Evolutionary conservation across 768 basidiomycete genomes (phyloP), one percentile per base, ranked within the genome.

Genomic region (Phlebiopsis flavidoalba): DNA sequence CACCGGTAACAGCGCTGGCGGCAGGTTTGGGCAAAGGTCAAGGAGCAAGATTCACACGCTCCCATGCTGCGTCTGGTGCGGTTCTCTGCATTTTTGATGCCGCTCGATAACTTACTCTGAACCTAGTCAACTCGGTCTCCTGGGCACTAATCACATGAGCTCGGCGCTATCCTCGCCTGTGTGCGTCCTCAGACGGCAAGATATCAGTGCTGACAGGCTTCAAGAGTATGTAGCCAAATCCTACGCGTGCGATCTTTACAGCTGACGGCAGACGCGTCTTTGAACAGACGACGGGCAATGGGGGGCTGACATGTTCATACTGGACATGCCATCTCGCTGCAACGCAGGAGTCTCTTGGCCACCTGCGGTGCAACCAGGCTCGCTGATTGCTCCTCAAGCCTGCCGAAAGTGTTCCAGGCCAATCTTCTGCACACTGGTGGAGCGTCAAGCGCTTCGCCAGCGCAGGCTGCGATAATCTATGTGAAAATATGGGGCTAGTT

Each of bases 121-220:
- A 19, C 52, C 26, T 31, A 96, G 96, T 98, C 53, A 99, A 99
- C 76, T 95, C 95, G 0, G 89, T 98, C 21, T 93, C 93, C 0
- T 99, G 97, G 97, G 96, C 96, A n/a, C 95, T n/a, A n/a, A n/a
- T n/a, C 97, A 1, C 95, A 97, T 67, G 96, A 98, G 71, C 84
- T 98, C 14, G 97, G 96, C 36, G 93, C 97, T 0, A 95, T 98
- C 63, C 81, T 98, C 45, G 96, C 94, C 4, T 99, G 97, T 99
- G 97, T 70, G 96, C 96, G 1, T 95, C 93, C 21, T 96, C 93
- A 0, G 97, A 99, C 73, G 95, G 96, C 64, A 96, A 95, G 72
- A 83, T 99, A 46, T 98, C 96, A 8, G 95, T 99, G 40, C 79
- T 99, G 58, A 91, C 91, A n/a, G n/a, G n/a, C 7, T 98, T 98